Percentiles rank a stretch among this genome's conserved stretches.
phyloP scores from a whole-genome alignment of 495 filamentous ascomycete species.

The Annulohypoxylon stygium region DNA sequence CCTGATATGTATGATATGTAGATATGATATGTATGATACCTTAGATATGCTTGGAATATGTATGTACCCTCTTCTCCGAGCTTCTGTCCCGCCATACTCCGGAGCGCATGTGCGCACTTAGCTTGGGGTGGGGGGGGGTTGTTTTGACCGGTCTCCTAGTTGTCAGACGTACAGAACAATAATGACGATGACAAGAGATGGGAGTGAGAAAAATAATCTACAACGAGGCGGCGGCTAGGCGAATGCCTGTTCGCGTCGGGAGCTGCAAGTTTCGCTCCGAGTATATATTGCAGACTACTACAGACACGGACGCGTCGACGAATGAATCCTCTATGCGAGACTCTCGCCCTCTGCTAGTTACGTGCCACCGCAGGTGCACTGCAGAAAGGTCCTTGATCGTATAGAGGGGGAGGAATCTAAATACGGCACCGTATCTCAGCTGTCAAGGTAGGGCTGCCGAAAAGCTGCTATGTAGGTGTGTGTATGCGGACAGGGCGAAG shows the following conservation, averaged over 20 bases:
- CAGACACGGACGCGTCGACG: conserved; percentile 27
- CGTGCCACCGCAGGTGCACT: conserved; percentile 36
- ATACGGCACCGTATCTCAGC: conserved; percentile 37
- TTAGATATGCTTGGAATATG: conserved; percentile 9
- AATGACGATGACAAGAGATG: background rate
- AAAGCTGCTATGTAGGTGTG: background rate
- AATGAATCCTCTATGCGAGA: conserved; percentile 25
- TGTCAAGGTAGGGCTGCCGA: conserved; percentile 42
- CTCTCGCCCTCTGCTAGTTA: conserved; percentile 19
- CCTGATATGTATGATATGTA: conserved; percentile 1
- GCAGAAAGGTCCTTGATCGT: conserved; percentile 24
- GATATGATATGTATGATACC: conserved; percentile 3
- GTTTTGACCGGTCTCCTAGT: background rate
- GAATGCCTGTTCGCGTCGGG: conserved; percentile 35
- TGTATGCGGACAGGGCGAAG: conserved; percentile 30
- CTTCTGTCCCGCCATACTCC: conserved; percentile 24
- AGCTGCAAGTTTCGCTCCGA: conserved; percentile 42
- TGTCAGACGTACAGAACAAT: background rate
- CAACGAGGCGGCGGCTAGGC: conserved; percentile 41
- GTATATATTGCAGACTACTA: conserved; percentile 33
- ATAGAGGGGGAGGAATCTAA: conserved; percentile 21
- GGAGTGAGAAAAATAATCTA: background rate
- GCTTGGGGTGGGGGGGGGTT: conserved; percentile 2
- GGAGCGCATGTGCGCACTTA: conserved; percentile 9
- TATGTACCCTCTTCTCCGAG: conserved; percentile 22